Evolutionary conservation across 2,329 filamentous ascomycete genomes (phyloP).

Genomic region (Penicillium sclerotiorum): DNA sequence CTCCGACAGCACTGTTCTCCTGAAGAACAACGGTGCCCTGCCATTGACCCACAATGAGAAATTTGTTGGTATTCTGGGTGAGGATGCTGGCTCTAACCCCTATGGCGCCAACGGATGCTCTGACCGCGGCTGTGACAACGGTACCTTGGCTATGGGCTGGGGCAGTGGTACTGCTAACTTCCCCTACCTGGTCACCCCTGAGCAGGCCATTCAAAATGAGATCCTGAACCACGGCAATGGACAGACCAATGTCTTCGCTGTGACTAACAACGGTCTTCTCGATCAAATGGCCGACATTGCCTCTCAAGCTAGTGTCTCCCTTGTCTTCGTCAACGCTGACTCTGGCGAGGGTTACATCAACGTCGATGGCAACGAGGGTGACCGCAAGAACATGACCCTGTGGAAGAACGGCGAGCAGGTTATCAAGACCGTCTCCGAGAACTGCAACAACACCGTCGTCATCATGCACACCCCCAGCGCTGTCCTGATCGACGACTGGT

Average conservation of each 20-base stretch:
- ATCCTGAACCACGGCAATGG: constrained; percentile 58
- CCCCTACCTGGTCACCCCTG: constrained; percentile 65
- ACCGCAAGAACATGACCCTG: constrained; percentile 88
- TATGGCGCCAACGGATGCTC: constrained; percentile 77
- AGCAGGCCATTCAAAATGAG: constrained; percentile 66
- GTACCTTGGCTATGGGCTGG: constrained; percentile 66
- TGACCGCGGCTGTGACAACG: constrained; percentile 66
- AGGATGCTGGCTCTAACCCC: constrained; percentile 76
- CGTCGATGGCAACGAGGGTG: constrained; percentile 80
- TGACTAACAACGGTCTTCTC: constrained; percentile 61
- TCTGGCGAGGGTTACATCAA: constrained; percentile 84
- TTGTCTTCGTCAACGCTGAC: constrained; percentile 89
- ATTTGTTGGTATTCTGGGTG: constrained; percentile 76
- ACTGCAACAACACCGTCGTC: constrained; percentile 87
- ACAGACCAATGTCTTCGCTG: constrained; percentile 64
- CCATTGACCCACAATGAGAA: constrained; percentile 75
- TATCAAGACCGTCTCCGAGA: constrained; percentile 75
- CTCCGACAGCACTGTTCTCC: constrained; percentile 78
- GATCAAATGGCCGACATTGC: constrained; percentile 55
- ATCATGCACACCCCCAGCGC: constrained; percentile 85
- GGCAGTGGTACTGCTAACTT: constrained; percentile 63
- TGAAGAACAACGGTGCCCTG: constrained; percentile 80
- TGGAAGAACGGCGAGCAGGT: constrained; percentile 82
- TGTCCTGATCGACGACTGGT: constrained; percentile 69
- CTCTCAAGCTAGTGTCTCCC: constrained; percentile 55